phyloP scores from a whole-genome alignment of 2,329 filamentous ascomycete genomes.

The Penicillium sp. region DNA sequence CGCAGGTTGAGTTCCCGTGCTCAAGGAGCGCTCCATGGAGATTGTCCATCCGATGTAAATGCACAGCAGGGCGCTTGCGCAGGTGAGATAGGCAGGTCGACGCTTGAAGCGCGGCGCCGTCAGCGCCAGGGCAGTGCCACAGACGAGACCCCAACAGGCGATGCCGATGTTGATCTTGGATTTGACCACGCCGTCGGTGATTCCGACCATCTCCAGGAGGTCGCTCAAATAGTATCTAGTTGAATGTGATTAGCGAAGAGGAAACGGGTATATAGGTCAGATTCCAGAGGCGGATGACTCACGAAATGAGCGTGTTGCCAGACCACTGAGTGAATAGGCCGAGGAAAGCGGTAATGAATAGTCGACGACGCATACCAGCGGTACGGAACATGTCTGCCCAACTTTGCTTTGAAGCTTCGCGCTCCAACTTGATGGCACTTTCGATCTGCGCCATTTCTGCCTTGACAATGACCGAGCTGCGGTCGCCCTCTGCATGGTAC shows the following conservation, averaged over 20 bases:
- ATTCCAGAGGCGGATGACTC: conserved; percentile 7
- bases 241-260: conserved; percentile 24
- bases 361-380: conserved; percentile 32
- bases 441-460: conserved; percentile 61
- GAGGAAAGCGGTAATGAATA: conserved; percentile 29
- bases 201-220: conserved; percentile 40
- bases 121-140: conserved; percentile 39
- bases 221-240: conserved; percentile 28
- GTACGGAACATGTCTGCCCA: conserved; percentile 32
- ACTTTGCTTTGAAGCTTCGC: conserved; percentile 39
- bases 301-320: conserved; percentile 34
- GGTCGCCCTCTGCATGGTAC: conserved; percentile 54
- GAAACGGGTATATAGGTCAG: background rate
- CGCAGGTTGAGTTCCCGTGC: conserved; percentile 36
- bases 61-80: conserved; percentile 49
- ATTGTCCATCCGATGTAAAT: conserved; percentile 58
- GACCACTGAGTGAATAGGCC: conserved; percentile 43
- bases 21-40: conserved; percentile 39
- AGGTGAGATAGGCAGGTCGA: conserved; percentile 47
- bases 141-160: conserved; percentile 44
- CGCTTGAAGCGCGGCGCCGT: conserved; percentile 43
- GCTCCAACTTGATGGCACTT: conserved; percentile 54
- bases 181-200: conserved; percentile 36
- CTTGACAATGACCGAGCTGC: conserved; percentile 51
- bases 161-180: conserved; percentile 40